These are phyloP conservation scores for Aegilops bicornis DNA, from an alignment of 176 grass and related monocot species.

Conservation along the genomic window DNA sequence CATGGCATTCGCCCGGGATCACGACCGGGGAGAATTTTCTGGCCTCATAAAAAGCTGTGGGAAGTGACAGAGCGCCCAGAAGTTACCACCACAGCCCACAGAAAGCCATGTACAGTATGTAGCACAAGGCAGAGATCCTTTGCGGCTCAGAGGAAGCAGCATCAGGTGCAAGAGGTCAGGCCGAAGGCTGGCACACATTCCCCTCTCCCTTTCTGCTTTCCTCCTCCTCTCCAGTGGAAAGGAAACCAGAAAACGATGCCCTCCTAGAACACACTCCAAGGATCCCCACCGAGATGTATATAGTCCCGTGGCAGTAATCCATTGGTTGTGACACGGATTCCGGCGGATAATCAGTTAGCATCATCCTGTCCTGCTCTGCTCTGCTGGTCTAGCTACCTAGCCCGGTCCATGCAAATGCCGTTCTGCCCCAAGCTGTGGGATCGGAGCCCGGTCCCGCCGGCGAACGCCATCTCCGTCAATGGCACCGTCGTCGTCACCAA, in stretches of 20 bases:
- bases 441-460: not conserved
- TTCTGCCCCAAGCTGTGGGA: conserved; percentile 34
- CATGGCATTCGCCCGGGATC: not conserved
- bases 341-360: not conserved
- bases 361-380: not conserved
- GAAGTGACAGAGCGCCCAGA: not conserved
- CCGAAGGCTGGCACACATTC: conserved; percentile 56
- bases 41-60: not conserved
- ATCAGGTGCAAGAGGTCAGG: conserved; percentile 56
- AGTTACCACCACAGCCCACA: not conserved
- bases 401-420: conserved; percentile 41
- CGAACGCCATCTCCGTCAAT: conserved; percentile 34
- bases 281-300: conserved; percentile 34
- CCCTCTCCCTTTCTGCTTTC: conserved; percentile 6
- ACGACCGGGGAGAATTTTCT: not conserved
- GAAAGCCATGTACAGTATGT: not conserved
- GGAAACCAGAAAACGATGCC: conserved; percentile 20
- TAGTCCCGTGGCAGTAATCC: not conserved
- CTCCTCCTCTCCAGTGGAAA: not conserved
- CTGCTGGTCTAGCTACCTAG: not conserved
- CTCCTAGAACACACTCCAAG: conserved; percentile 58
- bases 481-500: conserved; percentile 61
- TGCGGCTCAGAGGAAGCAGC: conserved; percentile 15
- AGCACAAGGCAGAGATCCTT: not conserved
- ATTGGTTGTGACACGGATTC: not conserved